These are phyloP conservation scores for Vigna unguiculata DNA, from an alignment of 306 rosid species.

Conservation along the genomic window DNA sequence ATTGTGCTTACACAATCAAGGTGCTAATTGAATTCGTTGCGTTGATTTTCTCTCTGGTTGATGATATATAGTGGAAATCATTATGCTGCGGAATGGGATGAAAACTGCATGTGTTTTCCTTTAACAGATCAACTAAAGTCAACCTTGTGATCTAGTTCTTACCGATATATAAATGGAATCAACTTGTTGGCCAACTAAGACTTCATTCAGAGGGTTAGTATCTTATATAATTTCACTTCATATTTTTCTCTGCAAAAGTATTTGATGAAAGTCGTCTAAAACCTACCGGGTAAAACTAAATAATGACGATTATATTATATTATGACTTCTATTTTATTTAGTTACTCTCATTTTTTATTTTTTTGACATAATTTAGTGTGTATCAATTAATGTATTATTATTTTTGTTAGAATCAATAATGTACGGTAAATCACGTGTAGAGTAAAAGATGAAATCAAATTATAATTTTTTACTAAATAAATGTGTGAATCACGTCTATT, in stretches of 20 bases:
- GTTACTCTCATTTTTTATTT: too few relatives aligned
- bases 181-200: neutral
- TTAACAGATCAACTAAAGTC: neutral
- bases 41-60: neutral
- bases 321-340: too few relatives aligned
- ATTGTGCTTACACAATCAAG: neutral
- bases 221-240: neutral
- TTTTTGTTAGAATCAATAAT: too few relatives aligned
- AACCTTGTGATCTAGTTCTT: neutral
- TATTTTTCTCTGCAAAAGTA: neutral
- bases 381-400: too few relatives aligned
- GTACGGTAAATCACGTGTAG: too few relatives aligned
- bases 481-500: neutral
- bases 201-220: neutral
- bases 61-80: slow-evolving; percentile 13
- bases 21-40: neutral
- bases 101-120: neutral
- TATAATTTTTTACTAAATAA: too few relatives aligned
- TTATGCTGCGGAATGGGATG: neutral
- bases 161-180: slow-evolving; percentile 1
- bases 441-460: too few relatives aligned
- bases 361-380: too few relatives aligned
- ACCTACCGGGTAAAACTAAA: neutral
- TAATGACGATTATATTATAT: too few relatives aligned
- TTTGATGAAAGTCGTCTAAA: slow-evolving; percentile 7